Base-by-base conservation (phyloP, 208 protist genomes). In the Leptomonas pyrrhocoris region DNA sequence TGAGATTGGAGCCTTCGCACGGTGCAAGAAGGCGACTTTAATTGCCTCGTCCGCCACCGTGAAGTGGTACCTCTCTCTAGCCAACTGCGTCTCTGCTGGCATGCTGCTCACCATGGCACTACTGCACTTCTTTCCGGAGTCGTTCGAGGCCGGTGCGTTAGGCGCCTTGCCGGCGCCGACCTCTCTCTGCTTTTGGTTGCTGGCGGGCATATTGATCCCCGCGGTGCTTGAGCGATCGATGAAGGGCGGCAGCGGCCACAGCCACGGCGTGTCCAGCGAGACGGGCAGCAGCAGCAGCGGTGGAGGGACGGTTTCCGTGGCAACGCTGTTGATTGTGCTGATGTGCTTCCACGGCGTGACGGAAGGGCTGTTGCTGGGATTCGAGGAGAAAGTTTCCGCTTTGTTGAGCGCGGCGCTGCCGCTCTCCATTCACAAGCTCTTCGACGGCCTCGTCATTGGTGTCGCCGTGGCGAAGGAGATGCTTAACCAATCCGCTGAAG, bases 361-460 rank as follows among this genome's bases (percentile, higher is more conserved):
- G 40, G 86, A 94, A 55, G 89, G 89, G n/a, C 56, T 88, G 49
- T 45, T 92, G 43, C 57, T 92, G 25, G 86, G 86, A 0, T 62
- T 89, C 19, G 86, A 91, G 60, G 25, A 53, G 27, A 74, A 65
- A 16, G 49, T 49, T 27, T 31, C 46, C 0, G 60, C 82, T 0
- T 70, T 94, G n/a, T 18, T 85, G 5, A 74, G 64, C 42, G 61
- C 79, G 15, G 69, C 80, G 2, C 28, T 88, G 34, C 84, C 89
- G 19, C 70, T 94, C 21, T 77, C 71, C 15, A 64, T 85, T n/a
- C 89, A 94, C 64, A 78, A 80, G 19, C 80, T 86, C 23, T 89
- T 89, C 68, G 84, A 94, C 67, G 89, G 89, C 50, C 63, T 94
- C 15, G 86, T 91, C 12, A 84, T 94, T 31, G 89, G 89, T 27